Base-by-base conservation (phyloP, 2,329 filamentous ascomycete species). In the Immersiporthe knoxdaviesiana region DNA sequence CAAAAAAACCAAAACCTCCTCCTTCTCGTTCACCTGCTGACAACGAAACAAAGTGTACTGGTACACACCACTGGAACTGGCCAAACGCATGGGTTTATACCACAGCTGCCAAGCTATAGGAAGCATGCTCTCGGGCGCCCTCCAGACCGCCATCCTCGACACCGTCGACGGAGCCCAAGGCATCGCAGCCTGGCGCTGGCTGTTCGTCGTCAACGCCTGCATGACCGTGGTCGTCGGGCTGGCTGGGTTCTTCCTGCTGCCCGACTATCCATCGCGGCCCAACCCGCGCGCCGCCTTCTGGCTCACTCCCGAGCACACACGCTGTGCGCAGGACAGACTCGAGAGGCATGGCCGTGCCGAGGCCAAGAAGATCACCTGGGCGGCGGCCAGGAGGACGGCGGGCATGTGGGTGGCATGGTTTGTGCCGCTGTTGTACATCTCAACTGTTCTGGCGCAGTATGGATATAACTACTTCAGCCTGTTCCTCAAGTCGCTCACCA, bases 201-300 rank as follows among this genome's bases (percentile, higher is more conserved):
- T 87, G 0, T 89, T 88, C 65, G 81, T 88, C 32, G 85, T 88
- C 58, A 86, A 88, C 69, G 85, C 83, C 1, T 37, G 86, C 35
- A 88, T 87, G 76, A 86, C 84, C 1, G 78, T 88, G 2, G 81
- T 83, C 0, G 81, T 87, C 12, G 84, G 85, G 0, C 65, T 84
- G 2, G 79, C 83, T 2, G 86, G 86, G 0, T 86, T 83, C 72
- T 74, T 87, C 54, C 81, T 87, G 39, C 71, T 80, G 35, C 82
- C 82, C 0, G 81, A 81, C 21, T 78, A 83, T 12, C 81, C 82
- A 0, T 81, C 80, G 47, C 76, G 74, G 2, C 78, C 80, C 1
- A 80, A 79, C 24, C 79, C 81, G 0, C 73, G 80, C 24, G 80
- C 81, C 5, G 78, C 81, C 3, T 79, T 81, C 70, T 85, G 83